These are phyloP conservation scores for Tulasnella sp. DNA, from an alignment of 768 basidiomycete species.

Conservation along the genomic window DNA sequence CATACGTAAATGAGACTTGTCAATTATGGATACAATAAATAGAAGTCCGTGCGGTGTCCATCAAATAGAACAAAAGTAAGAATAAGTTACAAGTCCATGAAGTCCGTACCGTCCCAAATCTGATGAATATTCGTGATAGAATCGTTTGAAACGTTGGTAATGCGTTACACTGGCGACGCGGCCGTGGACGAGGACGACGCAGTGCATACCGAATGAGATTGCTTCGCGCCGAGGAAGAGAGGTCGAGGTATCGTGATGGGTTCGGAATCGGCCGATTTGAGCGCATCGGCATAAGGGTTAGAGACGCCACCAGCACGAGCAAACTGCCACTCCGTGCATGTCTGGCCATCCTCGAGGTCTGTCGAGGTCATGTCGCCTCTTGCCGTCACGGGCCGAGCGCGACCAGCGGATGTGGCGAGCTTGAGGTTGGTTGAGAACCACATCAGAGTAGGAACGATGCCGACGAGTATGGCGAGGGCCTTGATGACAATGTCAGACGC, in stretches of 20 bases:
- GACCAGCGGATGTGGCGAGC: background rate
- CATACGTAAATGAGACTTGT: background rate
- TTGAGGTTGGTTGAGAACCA: background rate
- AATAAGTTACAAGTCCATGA: background rate
- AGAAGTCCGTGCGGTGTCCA: background rate
- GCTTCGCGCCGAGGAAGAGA: background rate
- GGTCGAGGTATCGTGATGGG: background rate
- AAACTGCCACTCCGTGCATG: background rate
- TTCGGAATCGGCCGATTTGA: background rate
- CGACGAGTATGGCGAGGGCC: slow-evolving; percentile 12
- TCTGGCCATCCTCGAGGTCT: background rate
- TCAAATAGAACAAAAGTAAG: background rate
- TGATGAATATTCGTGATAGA: background rate
- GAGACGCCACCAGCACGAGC: background rate
- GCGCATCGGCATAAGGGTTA: background rate
- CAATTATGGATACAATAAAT: background rate
- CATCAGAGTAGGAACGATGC: slow-evolving; percentile 16
- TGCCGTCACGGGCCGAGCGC: background rate
- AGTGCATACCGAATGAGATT: background rate
- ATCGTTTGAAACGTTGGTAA: background rate
- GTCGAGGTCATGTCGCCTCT: slow-evolving; percentile 2
- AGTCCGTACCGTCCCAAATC: background rate
- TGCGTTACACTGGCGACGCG: background rate
- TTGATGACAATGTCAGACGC: background rate
- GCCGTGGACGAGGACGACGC: background rate